Evolutionary conservation across 768 basidiomycete species (phyloP), one percentile per base, ranked within the genome.

Genomic region (Trametes coccinea): DNA sequence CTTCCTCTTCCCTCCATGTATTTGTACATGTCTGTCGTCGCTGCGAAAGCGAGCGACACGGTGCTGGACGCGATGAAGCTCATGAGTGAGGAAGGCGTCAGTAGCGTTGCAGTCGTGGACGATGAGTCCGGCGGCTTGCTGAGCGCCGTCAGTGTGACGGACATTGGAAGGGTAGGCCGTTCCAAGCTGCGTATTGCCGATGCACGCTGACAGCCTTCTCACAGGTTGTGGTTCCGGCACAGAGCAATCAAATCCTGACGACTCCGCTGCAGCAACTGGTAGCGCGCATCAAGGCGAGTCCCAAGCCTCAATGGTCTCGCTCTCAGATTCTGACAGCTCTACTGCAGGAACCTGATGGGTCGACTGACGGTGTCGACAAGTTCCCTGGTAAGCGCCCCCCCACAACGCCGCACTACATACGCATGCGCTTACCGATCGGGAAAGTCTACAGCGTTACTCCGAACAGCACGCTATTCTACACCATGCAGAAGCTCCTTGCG

Each of bases 11-110:
- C 88, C 22, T 90, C 86, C 5, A 73, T 91, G 4, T 80, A 86
- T 63, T 76, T 90, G 40, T 83, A 86, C 66, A 68, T 79, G 1
- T 80, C 85, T 1, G 86, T 93, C 16, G 78, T 93, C 8, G 82
- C 89, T 6, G 76, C 85, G 4, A 79, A 80, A 4, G 84, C 88
- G 46, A 79, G 77, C 14, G 82, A 84, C 2, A 81, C 81, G 17
- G 87, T 92, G 29, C 76, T 92, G 52, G 88, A 91, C 70, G 90
- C 90, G 5, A 93, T 93, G 92, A 84, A 79, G 61, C 77, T 89
- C 31, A 92, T 93, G 91, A 91, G 89, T 67, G 89, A 91, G 62
- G 83, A 89, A 68, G 92, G 92, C 27, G 90, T 93, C 29, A 92
- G 90, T 69, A 92, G 88, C 66, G 79, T 92, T 47, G 92, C 91